These are phyloP conservation scores for Tolypocladium cylindrosporum DNA, from an alignment of 2,329 filamentous ascomycete genomes.

Conservation along the genomic window DNA sequence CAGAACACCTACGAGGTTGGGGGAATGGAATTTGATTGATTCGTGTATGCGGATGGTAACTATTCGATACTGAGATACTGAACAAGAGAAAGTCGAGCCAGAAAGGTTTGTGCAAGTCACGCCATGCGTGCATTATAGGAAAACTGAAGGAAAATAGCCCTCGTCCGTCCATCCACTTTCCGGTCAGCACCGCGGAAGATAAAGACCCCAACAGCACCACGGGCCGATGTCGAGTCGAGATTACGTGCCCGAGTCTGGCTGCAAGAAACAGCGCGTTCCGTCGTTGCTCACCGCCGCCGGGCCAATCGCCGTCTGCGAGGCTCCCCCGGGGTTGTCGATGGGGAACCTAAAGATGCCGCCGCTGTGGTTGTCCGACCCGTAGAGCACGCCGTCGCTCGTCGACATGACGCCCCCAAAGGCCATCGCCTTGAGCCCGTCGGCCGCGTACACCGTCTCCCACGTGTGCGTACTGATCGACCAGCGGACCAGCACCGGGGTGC, in stretches of 20 bases:
- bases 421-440: neutral
- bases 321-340: neutral
- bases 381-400: neutral
- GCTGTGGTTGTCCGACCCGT: neutral
- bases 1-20: neutral
- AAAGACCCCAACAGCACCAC: neutral
- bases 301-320: neutral
- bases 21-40: neutral
- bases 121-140: neutral
- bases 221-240: rapidly evolving
- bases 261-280: neutral
- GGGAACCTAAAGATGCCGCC: neutral
- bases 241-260: neutral
- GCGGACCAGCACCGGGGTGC: neutral
- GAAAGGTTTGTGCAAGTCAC: neutral
- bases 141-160: neutral
- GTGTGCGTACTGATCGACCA: neutral
- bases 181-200: neutral
- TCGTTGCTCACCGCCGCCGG: neutral
- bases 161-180: neutral
- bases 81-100: neutral
- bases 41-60: neutral
- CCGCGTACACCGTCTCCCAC: neutral
- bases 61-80: neutral
- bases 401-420: neutral